These are phyloP conservation scores for Punica granatum DNA, from an alignment of 345 rosid species.

Conservation along the genomic window DNA sequence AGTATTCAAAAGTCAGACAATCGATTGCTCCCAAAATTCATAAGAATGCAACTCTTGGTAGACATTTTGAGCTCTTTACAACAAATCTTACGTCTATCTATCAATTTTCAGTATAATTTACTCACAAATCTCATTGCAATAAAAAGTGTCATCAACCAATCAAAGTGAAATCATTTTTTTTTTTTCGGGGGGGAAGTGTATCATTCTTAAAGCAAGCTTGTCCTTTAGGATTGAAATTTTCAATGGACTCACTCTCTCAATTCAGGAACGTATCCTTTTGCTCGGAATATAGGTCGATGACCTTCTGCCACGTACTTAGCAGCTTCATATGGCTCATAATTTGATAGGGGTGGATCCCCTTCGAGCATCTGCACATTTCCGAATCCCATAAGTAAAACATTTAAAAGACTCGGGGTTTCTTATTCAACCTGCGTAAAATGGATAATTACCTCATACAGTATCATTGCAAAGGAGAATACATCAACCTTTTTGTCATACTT, in stretches of 20 bases:
- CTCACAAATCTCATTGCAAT: background rate
- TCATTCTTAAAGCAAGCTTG: background rate
- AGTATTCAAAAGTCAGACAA: background rate
- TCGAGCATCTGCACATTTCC: conserved; percentile 71
- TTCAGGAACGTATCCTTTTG: conserved; percentile 68
- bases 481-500: conserved; percentile 98
- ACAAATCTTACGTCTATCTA: too few relatives aligned
- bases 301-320: conserved; percentile 92
- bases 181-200: background rate
- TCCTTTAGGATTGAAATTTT: background rate
- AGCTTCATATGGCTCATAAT: conserved; percentile 90
- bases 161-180: background rate
- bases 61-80: too few relatives aligned
- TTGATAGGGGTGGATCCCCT: conserved; percentile 84
- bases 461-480: conserved; percentile 98
- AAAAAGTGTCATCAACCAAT: background rate
- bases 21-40: background rate
- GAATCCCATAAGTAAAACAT: conserved; percentile 12
- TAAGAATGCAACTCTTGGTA: background rate
- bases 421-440: background rate
- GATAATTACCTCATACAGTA: conserved; percentile 72
- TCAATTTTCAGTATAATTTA: too few relatives aligned
- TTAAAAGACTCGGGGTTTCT: conserved; percentile 6
- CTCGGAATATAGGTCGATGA: conserved; percentile 68
- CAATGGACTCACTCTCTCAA: conserved; percentile 71